Percentiles rank a stretch among this genome's conserved stretches.
These are phyloP conservation scores for Anthostomella pinea DNA, from an alignment of 2,329 filamentous ascomycete genomes.

Conservation along the genomic window DNA sequence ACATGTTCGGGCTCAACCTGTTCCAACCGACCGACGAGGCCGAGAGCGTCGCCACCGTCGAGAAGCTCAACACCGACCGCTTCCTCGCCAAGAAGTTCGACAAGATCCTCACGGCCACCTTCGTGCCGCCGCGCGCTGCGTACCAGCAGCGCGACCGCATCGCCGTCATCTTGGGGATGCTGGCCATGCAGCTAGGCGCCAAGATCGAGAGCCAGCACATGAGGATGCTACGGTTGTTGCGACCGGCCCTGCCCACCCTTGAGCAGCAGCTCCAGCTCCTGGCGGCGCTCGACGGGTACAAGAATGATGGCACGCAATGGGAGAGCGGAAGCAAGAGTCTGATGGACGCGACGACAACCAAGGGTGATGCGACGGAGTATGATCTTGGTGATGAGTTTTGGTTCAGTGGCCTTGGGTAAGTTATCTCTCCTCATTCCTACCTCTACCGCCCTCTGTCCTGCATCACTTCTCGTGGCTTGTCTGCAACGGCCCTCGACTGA, in stretches of 20 bases:
- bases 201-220: conserved; percentile 14
- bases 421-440: neutral
- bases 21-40: neutral
- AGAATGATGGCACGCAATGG: conserved; percentile 24
- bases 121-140: conserved; percentile 5
- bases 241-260: conserved; percentile 15
- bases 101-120: conserved; percentile 11
- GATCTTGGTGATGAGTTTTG: conserved; percentile 20
- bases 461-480: no score
- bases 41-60: conserved; percentile 1
- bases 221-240: conserved; percentile 11
- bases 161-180: conserved; percentile 16
- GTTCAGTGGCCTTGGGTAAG: conserved; percentile 23
- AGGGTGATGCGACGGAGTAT: conserved; percentile 1
- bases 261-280: conserved; percentile 23
- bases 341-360: neutral
- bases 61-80: conserved; percentile 16
- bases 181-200: conserved; percentile 19
- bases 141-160: conserved; percentile 16
- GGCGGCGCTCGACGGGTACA: conserved; percentile 21
- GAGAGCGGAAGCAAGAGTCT: conserved; percentile 15
- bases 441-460: neutral
- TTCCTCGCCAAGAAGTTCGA: conserved; percentile 16
- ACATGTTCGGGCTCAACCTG: conserved; percentile 14
- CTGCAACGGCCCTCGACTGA: no score